phyloP scores from a whole-genome alignment of 805 yeast species.

The Sugiyamaella smithiae region DNA sequence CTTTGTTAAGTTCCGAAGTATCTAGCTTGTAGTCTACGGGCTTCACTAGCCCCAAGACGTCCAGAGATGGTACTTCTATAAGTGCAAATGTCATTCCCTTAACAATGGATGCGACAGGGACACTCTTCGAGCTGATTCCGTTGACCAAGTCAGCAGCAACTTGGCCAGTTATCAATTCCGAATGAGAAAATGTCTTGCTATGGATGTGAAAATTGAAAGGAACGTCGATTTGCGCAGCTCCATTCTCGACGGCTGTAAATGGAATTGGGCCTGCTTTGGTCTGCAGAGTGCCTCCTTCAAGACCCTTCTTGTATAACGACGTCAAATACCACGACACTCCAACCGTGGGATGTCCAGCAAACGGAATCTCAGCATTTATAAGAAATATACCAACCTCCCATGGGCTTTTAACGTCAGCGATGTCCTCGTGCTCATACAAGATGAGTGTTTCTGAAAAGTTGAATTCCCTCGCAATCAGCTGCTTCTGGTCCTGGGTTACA shows the following conservation, averaged over 20 bases:
- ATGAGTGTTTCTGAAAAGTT: slow-evolving; percentile 60
- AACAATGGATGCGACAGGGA: slow-evolving; percentile 11
- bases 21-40: background rate
- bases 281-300: background rate
- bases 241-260: background rate
- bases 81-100: slow-evolving; percentile 13
- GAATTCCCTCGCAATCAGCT: slow-evolving; percentile 54
- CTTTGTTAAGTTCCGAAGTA: background rate
- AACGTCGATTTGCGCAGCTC: background rate
- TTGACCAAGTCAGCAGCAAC: background rate
- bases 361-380: slow-evolving; percentile 48
- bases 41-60: background rate
- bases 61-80: slow-evolving; percentile 8
- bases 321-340: slow-evolving; percentile 34
- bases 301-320: background rate
- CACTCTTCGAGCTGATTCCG: background rate
- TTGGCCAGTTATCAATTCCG: background rate
- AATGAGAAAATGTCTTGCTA: background rate
- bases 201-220: slow-evolving; percentile 13
- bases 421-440: slow-evolving; percentile 41
- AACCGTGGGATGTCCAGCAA: slow-evolving; percentile 65
- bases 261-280: slow-evolving; percentile 11
- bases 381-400: slow-evolving; percentile 52
- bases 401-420: slow-evolving; percentile 27
- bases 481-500: slow-evolving; percentile 38